Evolutionary conservation across 345 rosid species (phyloP).

Genomic region (Ceriops zippeliana): DNA sequence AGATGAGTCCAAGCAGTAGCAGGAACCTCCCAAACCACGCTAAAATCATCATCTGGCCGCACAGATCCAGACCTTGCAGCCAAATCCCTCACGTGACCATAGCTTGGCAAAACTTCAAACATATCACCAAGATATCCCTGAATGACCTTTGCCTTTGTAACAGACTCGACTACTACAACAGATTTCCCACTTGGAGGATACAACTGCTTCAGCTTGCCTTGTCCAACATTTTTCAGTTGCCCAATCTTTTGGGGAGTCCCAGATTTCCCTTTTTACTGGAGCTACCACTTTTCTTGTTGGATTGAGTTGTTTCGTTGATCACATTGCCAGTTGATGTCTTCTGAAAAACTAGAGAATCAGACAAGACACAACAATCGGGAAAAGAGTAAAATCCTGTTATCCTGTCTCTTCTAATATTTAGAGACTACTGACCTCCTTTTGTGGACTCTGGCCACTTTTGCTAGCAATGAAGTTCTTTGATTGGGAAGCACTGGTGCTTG

Average conservation of each 20-base stretch:
- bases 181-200: conserved; percentile 85
- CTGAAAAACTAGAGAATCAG: conserved; percentile 45
- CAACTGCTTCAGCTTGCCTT: conserved; percentile 45
- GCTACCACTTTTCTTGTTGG: conserved; percentile 36
- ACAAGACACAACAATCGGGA: conserved; percentile 12
- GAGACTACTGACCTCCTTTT: conserved; percentile 37
- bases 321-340: conserved; percentile 24
- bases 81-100: conserved; percentile 95
- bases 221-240: conserved; percentile 33
- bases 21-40: conserved; percentile 99
- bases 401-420: conserved; percentile 11
- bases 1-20: conserved; percentile 95
- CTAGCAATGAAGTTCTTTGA: conserved; percentile 27
- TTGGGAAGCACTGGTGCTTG: conserved; percentile 26
- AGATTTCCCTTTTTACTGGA: conserved; percentile 31
- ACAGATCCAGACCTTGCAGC: conserved; percentile 98
- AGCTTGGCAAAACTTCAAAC: conserved; percentile 92
- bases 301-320: conserved; percentile 28
- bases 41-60: conserved; percentile 94
- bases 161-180: conserved; percentile 90
- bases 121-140: conserved; percentile 88
- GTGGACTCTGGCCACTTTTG: conserved; percentile 19
- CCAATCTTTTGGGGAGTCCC: conserved; percentile 32
- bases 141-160: conserved; percentile 84
- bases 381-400: conserved; percentile 19